Evolutionary conservation across 768 basidiomycete genomes (phyloP), one percentile per base, ranked within the genome.

Genomic region (Chalciporus chontae): DNA sequence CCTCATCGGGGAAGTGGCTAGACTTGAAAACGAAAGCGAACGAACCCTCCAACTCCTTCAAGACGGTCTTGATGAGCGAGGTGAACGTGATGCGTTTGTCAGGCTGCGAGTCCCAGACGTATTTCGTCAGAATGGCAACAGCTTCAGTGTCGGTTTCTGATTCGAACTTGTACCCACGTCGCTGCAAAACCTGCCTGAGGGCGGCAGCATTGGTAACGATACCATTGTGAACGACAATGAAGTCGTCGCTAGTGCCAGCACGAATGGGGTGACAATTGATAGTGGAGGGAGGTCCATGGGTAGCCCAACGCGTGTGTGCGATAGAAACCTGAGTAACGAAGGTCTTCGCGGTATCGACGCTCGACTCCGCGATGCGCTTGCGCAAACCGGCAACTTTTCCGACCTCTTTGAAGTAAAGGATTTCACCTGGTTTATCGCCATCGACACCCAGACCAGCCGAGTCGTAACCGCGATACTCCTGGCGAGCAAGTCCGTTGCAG

Each of bases 21-120:
- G 94, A 96, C 75, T 96, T 98, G 88, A 99, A 97, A 59, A 97
- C 94, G 71, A 99, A 95, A 15, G 96, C 96, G 61, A 98, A 99
- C 3, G 96, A 97, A 37, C 96, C 96, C 74, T 99, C 93, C 39
- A 99, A 82, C 71, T 99, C 95, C 73, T 94, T 95, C 66, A 98
- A 73, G 39, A 98, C 94, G 39, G 90, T 81, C 80, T 97, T 98
- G 78, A 97, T 75, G 54, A 99, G 78, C 46, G 87, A 83, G 46
- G 90, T 94, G 76, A 99, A 98, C 46, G 82, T 84, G 55, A 90
- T 73, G 41, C 84, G 79, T 75, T 91, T 91, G 69, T 84, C 85
- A 18, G 85, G 82, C 60, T 93, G 91, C 37, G 90, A 86, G 71
- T 98, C 96, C 72, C 87, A 98, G 57, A 98, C 80, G 71, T 98